Evolutionary conservation across 1,139 yeast species (phyloP), one percentile per base, ranked within the genome.

Genomic region (Blastobotrys serpentis): DNA sequence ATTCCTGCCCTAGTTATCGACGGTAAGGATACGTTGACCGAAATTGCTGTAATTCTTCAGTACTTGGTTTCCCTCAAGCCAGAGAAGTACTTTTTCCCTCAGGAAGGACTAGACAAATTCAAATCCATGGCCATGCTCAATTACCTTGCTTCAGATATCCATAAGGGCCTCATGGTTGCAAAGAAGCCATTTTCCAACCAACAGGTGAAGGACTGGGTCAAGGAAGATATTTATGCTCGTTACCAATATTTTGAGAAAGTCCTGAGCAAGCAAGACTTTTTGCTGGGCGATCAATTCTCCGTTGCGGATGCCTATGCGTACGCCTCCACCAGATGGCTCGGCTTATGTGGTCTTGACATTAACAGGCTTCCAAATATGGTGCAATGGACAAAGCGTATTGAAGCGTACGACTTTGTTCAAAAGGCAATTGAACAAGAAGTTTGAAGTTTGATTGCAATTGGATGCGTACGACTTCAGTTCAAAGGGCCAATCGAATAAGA

Each of bases 21-120:
- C n/a, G 40, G 25, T 10, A 11, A n/a, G 4, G 22, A 36, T 23
- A 4, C 19, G 3, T n/a, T 36, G 25, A 6, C 23, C 13, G 40
- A 36, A 18, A 4, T 8, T n/a, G 19, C 41, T 10, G 32, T 42
- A 3, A 42, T 42, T 34, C 11, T 16, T 4, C 17, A 18, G 32
- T 42, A 42, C 19, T 16, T 42, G 13, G 14, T 16, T 4, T 22
- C 26, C 19, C 42, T 33, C 4, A 14, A 18, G 13, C 45, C 45
- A 23, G 45, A 42, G 11, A 42, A 34, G 40, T 23, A 33, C n/a
- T 42, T 5, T 17, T 42, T 42, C 45, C 45, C 45, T 3, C 13
- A 29, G 4, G 13, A 4, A 3, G 30, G 32, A 5, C 16, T 18
- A 2, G 30, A 5, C 5, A 37, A 19, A 16, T 36, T 17, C 13